Base-by-base conservation (phyloP, 495 filamentous ascomycete genomes). In the Filosporella fistucella region DNA sequence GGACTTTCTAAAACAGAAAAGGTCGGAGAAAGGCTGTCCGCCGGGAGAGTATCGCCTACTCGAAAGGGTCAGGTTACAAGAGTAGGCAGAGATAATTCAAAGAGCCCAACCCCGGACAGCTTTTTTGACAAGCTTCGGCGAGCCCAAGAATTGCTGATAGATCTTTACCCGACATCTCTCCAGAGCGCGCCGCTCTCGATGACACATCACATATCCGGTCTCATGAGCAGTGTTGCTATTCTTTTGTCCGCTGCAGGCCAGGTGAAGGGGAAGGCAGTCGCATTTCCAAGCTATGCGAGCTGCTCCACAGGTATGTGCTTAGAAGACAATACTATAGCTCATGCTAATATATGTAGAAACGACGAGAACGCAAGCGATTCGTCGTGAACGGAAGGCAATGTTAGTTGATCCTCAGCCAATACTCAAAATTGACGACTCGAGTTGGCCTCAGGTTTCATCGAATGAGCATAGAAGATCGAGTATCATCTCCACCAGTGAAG, bases 141-240 rank as follows among this genome's bases (percentile, higher is more conserved):
- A 55, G 84, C 85, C 0, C 79, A 82, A 37, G 75, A 83, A 12
- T 62, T 69, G 37, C 61, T 88, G 2, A 59, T 71, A 1, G 74
- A 80, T 16, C 75, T 79, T 3, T 76, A 84, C 36, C 57, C 72
- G 11, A 62, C 74, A 26, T 75, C 26, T 62, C 67, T 42, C 41
- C 68, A 21, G 52, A 59, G 38, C 48, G 80, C 61, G 51, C 84
- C 64, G 13, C 65, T 62, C 17, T 47, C 63, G 22, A 56, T 69
- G 6, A 51, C 68, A 32, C 74, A 82, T 50, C 68, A 69, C 18
- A 68, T 86, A 4, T 78, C 81, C 13, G 66, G 71, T 28, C 66
- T 81, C 30, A 64, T 88, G 1, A 76, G 78, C 55, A 78, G 76
- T 50, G 72, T 81, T 9, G 75, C 78, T 14, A 77, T 89, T 14